Evolutionary conservation across 169 alveolate species (phyloP).

Genomic region (Nephromyces sp.): DNA sequence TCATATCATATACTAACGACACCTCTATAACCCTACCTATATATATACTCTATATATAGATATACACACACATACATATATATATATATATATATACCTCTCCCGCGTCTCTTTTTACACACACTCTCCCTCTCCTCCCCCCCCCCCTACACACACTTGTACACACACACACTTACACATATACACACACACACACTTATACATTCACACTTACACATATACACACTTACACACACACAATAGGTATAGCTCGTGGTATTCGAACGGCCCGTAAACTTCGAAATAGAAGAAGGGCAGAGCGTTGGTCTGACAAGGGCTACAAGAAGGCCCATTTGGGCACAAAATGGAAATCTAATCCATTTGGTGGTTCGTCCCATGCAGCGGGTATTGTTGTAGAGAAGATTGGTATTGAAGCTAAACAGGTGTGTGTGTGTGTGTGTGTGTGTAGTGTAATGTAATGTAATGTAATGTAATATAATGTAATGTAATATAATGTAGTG

Average conservation of each 20-base stretch:
- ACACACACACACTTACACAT: background rate
- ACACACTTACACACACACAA: background rate
- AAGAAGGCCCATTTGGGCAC: conserved; percentile 91
- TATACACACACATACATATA: too few species aligned
- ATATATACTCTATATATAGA: too few species aligned
- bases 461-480: too few species aligned
- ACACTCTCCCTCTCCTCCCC: too few species aligned
- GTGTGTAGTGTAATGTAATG: too few species aligned
- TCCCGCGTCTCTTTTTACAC: too few species aligned
- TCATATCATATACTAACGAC: too few species aligned
- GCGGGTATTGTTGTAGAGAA: conserved; percentile 98
- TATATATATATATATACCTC: too few species aligned
- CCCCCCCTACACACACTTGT: background rate
- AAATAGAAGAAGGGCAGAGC: conserved; percentile 86
- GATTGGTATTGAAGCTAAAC: conserved; percentile 97
- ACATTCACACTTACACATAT: background rate
- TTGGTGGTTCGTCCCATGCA: conserved; percentile 97
- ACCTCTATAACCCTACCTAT: too few species aligned
- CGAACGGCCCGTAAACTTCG: conserved; percentile 94
- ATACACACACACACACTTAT: background rate
- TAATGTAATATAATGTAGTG: too few species aligned
- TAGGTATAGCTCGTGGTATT: conserved; percentile 95
- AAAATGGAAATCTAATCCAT: conserved; percentile 93
- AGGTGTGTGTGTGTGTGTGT: conserved; percentile 65
- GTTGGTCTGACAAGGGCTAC: conserved; percentile 96